Evolutionary conservation across 306 rosid species (phyloP), one percentile per base, ranked within the genome.

Genomic region (Astragalus membranaceus): DNA sequence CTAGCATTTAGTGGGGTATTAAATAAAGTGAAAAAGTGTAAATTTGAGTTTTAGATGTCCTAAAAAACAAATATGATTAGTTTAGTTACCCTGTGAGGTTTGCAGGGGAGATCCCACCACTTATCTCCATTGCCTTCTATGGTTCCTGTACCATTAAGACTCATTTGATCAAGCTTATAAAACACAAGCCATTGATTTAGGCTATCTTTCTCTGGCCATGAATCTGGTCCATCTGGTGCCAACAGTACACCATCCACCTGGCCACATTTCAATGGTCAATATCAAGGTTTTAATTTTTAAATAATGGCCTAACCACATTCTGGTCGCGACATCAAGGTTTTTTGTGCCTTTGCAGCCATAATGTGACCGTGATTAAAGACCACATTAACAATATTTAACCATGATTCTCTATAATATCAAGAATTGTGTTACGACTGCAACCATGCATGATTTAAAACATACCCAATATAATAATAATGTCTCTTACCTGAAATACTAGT

Each of bases 101-200:
- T 94, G 87, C 99, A 94, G 10, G 99, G 96, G 46, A 94, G 88
- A 10, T 86, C 99, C 99, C 99, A 94, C 99, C 99, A 94, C 32
- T 91, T 79, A 47, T 91, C 92, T 36, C 99, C 99, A 73, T 90
- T 94, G 64, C 99, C 99, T 85, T 94, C 96, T 42, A 94, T 85
- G 63, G 82, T 94, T 81, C 99, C 99, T 61, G 77, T 86, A 3
- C 99, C 99, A 53, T 78, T 87, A 67, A 94, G 75, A 52, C 78
- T 85, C 95, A 94, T 87, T 41, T 84, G 88, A 73, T 88, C 88
- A 32, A 94, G 84, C 65, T 60, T 46, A 78, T 94, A 91, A 62
- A 94, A 94, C 74, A 94, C 96, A 7, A 94, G 97, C 99, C 99
- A 94, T 54, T 91, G 97, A 63, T 71, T 75, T 1, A 26, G 53